Conservation (phyloP, 2,329 filamentous ascomycete species). For the Fusarium sambucinum region DNA sequence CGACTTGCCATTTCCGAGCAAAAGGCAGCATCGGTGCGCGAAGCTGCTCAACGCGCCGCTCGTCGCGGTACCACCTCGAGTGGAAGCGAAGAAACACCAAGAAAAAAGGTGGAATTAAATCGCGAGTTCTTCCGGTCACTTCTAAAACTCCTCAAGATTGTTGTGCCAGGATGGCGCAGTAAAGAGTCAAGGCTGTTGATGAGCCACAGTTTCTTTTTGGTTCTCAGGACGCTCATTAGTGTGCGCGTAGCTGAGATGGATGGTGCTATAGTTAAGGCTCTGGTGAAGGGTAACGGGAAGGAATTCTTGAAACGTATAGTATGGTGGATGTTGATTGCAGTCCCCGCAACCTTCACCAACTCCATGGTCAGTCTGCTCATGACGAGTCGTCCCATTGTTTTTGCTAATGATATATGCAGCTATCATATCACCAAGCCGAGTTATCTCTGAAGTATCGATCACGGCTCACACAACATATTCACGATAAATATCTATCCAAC, state of each 20-base stretch:
- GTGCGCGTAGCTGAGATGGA: constrained; percentile 97
- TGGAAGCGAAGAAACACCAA: constrained; percentile 55
- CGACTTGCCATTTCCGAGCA: constrained; percentile 93
- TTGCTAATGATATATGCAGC: constrained; percentile 60
- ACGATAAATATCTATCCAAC: constrained; percentile 95
- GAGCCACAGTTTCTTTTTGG: constrained; percentile 93
- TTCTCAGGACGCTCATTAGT: constrained; percentile 91
- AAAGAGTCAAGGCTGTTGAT: constrained; percentile 88
- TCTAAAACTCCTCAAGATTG: constrained; percentile 82
- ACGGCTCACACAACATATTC: constrained; percentile 91
- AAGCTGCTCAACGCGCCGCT: constrained; percentile 67
- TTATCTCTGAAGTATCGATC: constrained; percentile 93
- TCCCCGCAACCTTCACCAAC: constrained; percentile 97
- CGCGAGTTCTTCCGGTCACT: constrained; percentile 83
- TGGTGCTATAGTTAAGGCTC: constrained; percentile 88
- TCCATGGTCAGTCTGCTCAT: constrained; percentile 79
- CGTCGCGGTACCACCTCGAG: constrained; percentile 64
- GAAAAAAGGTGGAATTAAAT: constrained; percentile 91
- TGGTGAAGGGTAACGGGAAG: constrained; percentile 90
- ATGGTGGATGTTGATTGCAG: constrained; percentile 98
- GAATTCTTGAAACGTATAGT: constrained; percentile 90
- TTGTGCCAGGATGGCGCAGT: constrained; percentile 89
- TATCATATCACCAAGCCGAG: constrained; percentile 97
- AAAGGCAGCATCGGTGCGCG: constrained; percentile 81
- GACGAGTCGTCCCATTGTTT: not conserved